phyloP scores from a whole-genome alignment of 1,139 yeast species.

The Yamadazyma trypodendri region DNA sequence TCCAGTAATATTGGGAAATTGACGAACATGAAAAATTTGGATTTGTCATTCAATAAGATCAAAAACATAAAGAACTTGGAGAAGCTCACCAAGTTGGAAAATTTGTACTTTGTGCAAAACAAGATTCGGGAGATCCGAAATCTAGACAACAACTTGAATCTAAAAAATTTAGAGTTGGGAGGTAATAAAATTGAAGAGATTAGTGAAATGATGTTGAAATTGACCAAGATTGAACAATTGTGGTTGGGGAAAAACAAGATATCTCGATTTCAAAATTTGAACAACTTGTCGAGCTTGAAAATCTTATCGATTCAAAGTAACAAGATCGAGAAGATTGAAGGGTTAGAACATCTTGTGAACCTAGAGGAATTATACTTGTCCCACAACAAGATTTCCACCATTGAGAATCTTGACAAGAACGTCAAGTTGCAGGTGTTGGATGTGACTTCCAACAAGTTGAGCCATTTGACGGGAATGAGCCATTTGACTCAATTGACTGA shows the following conservation, averaged over 20 bases:
- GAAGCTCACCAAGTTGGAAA: constrained; percentile 57
- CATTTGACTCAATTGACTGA: constrained; percentile 77
- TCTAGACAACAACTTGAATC: constrained; percentile 53
- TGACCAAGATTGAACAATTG: constrained; percentile 63
- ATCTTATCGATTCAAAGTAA: constrained; percentile 90
- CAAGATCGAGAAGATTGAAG: constrained; percentile 74
- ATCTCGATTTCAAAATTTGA: constrained; percentile 60
- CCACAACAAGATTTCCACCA: constrained; percentile 72
- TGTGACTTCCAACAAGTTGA: constrained; percentile 71
- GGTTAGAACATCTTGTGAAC: constrained; percentile 66
- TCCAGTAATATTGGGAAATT: constrained; percentile 66
- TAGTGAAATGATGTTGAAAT: constrained; percentile 51
- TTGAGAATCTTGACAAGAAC: constrained; percentile 79
- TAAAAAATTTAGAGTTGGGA: constrained; percentile 82
- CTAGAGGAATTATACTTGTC: constrained; percentile 87
- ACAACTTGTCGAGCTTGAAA: constrained; percentile 59
- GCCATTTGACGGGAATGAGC: constrained; percentile 58
- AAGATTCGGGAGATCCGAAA: constrained; percentile 73
- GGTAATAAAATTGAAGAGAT: constrained; percentile 79
- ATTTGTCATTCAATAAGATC: constrained; percentile 87
- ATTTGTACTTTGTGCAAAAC: constrained; percentile 86
- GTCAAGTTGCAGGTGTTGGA: constrained; percentile 72
- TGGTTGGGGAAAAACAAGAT: constrained; percentile 95
- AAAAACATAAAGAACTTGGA: constrained; percentile 82
- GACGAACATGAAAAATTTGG: constrained; percentile 59